Base-by-base conservation (phyloP, 2,329 filamentous ascomycete species). In the Clonostachys byssicola region DNA sequence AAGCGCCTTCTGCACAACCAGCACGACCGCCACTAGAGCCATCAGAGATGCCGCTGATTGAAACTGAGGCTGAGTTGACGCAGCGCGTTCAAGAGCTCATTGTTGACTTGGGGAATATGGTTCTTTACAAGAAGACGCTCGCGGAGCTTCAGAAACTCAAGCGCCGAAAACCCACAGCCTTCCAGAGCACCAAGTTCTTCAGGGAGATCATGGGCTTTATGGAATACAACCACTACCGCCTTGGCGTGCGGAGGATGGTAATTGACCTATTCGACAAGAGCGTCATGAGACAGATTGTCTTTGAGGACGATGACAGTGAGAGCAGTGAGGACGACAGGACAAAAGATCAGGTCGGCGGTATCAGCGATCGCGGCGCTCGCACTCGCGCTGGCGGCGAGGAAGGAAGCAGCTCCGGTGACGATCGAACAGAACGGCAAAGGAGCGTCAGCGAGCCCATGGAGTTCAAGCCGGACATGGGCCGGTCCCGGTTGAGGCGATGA, bases 241-340 rank as follows among this genome's bases (percentile, higher is more conserved):
- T 99, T 3, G 86, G 86, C 2, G 88, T 95, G 30, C 86, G 92
- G 51, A 85, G 92, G 42, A 92, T 96, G 68, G 88, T 96, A 35
- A 85, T 97, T 50, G 94, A 97, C 61, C 71, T 99, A 18, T 99
- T 99, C 59, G 92, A 97, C 60, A 94, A 92, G 67, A 85, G 81
- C 49, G 89, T 97, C 40, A 77, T 97, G 67, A 78, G 91, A 52
- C 81, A 83, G 54, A 88, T 96, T 50, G 88, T 99, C 12, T 84
- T 95, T 49, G 86, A 88, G 17, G 68, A 66, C 17, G 68, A 69
- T 10, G 86, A 87, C 44, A 86, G 89, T 17, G 66, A 66, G 20
- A 56, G 50, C 12, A 66, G 61, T 34, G 64, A 62, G 30, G 66
- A 72, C 12, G 71, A 72, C 35, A 56, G 57, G 17, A 59, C 60